phyloP scores from a whole-genome alignment of 2,329 filamentous ascomycete species.

The Aspergillus pseudoterreus region DNA sequence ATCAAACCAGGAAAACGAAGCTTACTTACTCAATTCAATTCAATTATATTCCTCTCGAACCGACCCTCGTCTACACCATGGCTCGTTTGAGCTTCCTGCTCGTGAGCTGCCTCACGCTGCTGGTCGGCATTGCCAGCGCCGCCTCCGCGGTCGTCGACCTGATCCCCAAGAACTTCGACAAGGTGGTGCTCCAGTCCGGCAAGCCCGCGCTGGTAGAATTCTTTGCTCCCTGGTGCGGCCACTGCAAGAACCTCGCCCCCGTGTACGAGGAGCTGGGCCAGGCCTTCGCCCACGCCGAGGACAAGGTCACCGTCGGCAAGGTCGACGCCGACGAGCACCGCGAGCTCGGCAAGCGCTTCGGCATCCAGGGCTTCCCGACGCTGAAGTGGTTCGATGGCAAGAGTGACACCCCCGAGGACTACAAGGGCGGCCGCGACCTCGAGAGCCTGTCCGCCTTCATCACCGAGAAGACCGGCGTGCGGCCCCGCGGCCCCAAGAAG shows the following conservation, averaged over 20 bases:
- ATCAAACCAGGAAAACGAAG: too few species aligned
- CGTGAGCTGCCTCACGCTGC: conserved; percentile 44
- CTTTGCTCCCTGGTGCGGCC: conserved; percentile 97
- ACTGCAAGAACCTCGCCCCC: conserved; percentile 97
- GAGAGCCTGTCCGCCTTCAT: conserved; percentile 81
- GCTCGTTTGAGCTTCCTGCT: conserved; percentile 45
- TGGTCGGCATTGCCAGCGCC: conserved; percentile 56
- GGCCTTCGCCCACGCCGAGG: conserved; percentile 67
- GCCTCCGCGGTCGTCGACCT: conserved; percentile 87
- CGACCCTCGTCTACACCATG: conserved; percentile 27
- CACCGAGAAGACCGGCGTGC: conserved; percentile 79
- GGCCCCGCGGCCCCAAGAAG: conserved; percentile 61
- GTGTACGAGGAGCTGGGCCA: conserved; percentile 86
- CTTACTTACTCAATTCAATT: too few species aligned
- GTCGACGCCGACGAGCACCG: conserved; percentile 92
- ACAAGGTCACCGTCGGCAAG: conserved; percentile 84
- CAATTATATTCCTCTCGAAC: not conserved
- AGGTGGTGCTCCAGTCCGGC: conserved; percentile 80
- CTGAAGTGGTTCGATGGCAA: conserved; percentile 98
- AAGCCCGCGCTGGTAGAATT: conserved; percentile 97
- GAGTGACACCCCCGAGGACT: conserved; percentile 78
- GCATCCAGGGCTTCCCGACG: conserved; percentile 91
- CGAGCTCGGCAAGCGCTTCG: conserved; percentile 77
- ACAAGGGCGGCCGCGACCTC: conserved; percentile 80
- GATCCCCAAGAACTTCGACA: conserved; percentile 85